Percentiles rank a stretch among this genome's conserved stretches.
Conservation (phyloP, 2,329 filamentous ascomycete species). For the Ampelomyces quisqualis region DNA sequence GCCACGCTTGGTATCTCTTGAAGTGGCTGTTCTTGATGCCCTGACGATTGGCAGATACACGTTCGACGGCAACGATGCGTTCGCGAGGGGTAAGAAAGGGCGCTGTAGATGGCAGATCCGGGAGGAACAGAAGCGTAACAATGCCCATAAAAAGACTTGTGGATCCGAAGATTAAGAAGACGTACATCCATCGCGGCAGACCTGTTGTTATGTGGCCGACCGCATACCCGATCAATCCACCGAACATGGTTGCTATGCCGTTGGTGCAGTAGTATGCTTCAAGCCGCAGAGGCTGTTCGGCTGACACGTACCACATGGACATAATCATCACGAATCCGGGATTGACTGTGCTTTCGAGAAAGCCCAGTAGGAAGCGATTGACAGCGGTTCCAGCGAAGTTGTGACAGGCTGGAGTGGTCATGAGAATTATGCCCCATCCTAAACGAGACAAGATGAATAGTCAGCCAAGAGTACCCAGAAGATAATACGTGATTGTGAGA, state of each 20-base stretch:
- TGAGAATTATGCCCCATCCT: constrained; percentile 46
- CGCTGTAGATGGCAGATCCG: constrained; percentile 46
- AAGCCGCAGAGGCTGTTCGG: constrained; percentile 61
- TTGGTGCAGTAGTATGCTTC: constrained; percentile 51
- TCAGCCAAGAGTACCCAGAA: too few relatives aligned
- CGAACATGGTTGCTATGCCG: constrained; percentile 56
- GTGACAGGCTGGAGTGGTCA: constrained; percentile 45
- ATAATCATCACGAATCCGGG: constrained; percentile 66
- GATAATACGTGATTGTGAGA: too few relatives aligned
- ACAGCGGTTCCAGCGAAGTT: constrained; percentile 44
- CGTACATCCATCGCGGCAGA: constrained; percentile 46
- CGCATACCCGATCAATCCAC: constrained; percentile 59
- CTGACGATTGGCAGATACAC: constrained; percentile 49
- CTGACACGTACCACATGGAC: constrained; percentile 64
- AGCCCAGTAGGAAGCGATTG: constrained; percentile 54
- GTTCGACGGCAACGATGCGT: constrained; percentile 39
- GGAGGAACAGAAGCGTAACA: constrained; percentile 55
- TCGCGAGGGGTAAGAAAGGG: constrained; percentile 19
- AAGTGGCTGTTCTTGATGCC: constrained; percentile 54
- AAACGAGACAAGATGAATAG: background rate
- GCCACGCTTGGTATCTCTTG: constrained; percentile 48
- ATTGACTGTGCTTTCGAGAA: constrained; percentile 49
- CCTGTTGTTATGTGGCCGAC: constrained; percentile 57
- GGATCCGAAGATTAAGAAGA: constrained; percentile 59
- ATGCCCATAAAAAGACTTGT: constrained; percentile 38